Evolutionary conservation across 345 rosid genomes (phyloP).

Genomic region (Salix purpurea): DNA sequence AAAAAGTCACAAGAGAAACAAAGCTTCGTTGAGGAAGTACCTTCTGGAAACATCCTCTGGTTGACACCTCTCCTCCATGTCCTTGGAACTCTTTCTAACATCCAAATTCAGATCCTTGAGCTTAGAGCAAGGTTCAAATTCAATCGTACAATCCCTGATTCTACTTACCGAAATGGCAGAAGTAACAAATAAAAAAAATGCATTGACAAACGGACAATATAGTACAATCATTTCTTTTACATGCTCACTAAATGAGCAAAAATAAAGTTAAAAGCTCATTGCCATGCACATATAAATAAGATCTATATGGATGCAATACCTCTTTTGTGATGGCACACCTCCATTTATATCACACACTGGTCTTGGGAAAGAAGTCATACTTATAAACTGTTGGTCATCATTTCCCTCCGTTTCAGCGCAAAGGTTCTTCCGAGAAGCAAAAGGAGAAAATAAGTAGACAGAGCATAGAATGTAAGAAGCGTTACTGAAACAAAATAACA

Average conservation of each 20-base stretch:
- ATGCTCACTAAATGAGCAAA: background rate
- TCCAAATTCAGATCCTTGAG: constrained; percentile 72
- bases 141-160: constrained; percentile 43
- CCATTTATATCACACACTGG: constrained; percentile 30
- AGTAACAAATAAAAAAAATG: constrained; percentile 2
- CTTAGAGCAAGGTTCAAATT: constrained; percentile 71
- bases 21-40: constrained; percentile 25
- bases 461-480: constrained; percentile 1
- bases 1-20: background rate
- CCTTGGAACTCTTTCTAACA: constrained; percentile 44
- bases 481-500: constrained; percentile 2
- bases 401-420: constrained; percentile 31
- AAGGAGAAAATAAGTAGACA: constrained; percentile 9
- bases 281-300: constrained; percentile 1
- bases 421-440: constrained; percentile 33
- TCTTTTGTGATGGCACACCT: constrained; percentile 32
- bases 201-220: background rate
- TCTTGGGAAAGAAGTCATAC: constrained; percentile 21
- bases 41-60: constrained; percentile 30
- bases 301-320: constrained; percentile 33
- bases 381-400: constrained; percentile 27
- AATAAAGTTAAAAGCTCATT: background rate
- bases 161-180: constrained; percentile 20
- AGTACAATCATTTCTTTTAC: background rate
- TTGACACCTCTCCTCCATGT: constrained; percentile 27